Evolutionary conservation across 148 eudicot species (phyloP).

Genomic region (Tetragonia tetragonoides): DNA sequence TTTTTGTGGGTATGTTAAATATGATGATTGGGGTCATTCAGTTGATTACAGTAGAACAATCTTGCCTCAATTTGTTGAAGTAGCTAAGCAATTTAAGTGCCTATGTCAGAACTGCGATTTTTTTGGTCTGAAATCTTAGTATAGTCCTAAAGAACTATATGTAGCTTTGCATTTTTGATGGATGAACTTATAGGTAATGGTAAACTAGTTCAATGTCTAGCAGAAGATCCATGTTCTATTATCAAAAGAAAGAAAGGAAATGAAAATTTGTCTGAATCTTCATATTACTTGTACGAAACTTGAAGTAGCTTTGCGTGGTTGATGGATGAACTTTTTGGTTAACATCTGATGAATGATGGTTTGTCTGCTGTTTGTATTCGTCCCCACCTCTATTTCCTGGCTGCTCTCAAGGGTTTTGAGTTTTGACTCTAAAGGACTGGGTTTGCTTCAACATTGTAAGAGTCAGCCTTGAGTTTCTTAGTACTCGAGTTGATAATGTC

Average conservation of each 20-base stretch:
- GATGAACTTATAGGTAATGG: too few relatives aligned
- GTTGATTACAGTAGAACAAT: background rate
- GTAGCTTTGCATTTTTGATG: too few relatives aligned
- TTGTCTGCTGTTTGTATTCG: background rate
- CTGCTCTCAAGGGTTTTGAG: too few relatives aligned
- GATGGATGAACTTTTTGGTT: background rate
- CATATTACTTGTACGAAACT: background rate
- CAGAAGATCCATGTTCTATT: too few relatives aligned
- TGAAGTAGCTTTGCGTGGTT: background rate
- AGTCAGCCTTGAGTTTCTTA: background rate
- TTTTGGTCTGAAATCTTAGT: too few relatives aligned
- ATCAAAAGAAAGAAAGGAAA: too few relatives aligned
- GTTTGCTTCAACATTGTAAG: background rate
- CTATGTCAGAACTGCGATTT: background rate
- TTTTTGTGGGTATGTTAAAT: too few relatives aligned
- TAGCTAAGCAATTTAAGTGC: background rate
- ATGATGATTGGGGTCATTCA: background rate
- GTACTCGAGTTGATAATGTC: background rate
- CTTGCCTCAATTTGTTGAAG: background rate
- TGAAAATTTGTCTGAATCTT: background rate
- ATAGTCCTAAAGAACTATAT: too few relatives aligned
- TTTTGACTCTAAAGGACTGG: background rate
- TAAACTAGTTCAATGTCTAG: too few relatives aligned
- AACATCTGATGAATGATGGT: background rate
- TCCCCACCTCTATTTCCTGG: too few relatives aligned